Base-by-base conservation (phyloP, 441 rosid genomes). In the Kokia cookei region DNA sequence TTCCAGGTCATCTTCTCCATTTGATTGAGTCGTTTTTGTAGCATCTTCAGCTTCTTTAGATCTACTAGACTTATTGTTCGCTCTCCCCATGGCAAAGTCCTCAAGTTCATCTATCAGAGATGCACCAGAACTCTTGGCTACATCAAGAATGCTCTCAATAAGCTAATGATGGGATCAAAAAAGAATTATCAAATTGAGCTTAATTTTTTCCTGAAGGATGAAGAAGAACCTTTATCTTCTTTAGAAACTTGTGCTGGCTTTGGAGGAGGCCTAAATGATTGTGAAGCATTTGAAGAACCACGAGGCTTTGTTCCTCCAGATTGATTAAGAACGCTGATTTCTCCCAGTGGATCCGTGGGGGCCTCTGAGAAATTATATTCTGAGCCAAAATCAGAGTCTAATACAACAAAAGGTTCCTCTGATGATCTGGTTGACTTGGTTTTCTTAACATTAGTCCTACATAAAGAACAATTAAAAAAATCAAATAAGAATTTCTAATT, bases 81-180 rank as follows among this genome's bases (percentile, higher is more conserved):
- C 83, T 45, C 82, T 77, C 64, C 84, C 90, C 88, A 77, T 88
- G 57, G 92, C 93, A 83, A 89, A 93, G 42, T 84, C 87, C 80
- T 90, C 94, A 78, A 96, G 93, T 73, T 86, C 94, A 79, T 93
- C 95, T 14, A 88, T 81, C 40, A 86, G 76, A 83, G 97, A 85
- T 32, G 63, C 79, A 73, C 50, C 80, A 15, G 87, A 79, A 76
- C 82, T 81, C 78, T 82, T 87, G 69, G 42, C 97, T 90, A 90
- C 79, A 79, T 61, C 40, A 81, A 53, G 37, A 77, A 83, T 64
- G 64, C 60, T 78, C 67, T 24, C 13, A 73, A 15, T 5, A 50
- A 68, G 65, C 58, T 84, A 75, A 22, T 62, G 27, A 62, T 48
- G 12, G 27, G 53, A 61, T 19, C 42, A 51, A 58, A 58, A 58